Evolutionary conservation across 352 stramenopile species (phyloP), one percentile per base, ranked within the genome.

Genomic region (Thalassiosira hispida): DNA sequence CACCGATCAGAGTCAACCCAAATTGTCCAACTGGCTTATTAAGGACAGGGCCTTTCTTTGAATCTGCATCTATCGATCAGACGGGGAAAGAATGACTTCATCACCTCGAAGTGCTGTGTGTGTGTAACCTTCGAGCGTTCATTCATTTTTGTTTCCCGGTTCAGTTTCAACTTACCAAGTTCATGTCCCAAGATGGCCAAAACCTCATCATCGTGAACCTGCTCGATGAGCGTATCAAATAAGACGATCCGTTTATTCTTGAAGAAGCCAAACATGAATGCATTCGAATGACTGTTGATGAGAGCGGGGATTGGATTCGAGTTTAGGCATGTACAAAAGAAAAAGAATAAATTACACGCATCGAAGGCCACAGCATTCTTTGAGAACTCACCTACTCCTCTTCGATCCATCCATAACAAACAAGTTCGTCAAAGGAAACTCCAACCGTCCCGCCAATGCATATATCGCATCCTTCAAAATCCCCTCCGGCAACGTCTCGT

Each of bases 321-420:
- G n/a, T n/a, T n/a, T n/a, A n/a, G n/a, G 31, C 16, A n/a, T 31
- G 31, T 31, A 29, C 4, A 31, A 56, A 1, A 7, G 16, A 56
- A n/a, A 25, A n/a, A 18, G 55, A 64, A 87, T 98, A n/a, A n/a
- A n/a, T n/a, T n/a, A n/a, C n/a, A n/a, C n/a, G n/a, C n/a, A n/a
- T n/a, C n/a, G n/a, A n/a, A n/a, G n/a, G n/a, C n/a, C n/a, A n/a
- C n/a, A n/a, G n/a, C n/a, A n/a, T n/a, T n/a, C n/a, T n/a, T n/a
- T 96, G 71, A 90, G 95, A 9, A 94, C 98, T 31, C n/a, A n/a
- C n/a, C n/a, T n/a, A n/a, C n/a, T n/a, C n/a, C n/a, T n/a, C 89
- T 98, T 98, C 20, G 95, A 98, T 38, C 97, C 97, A 87, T 99
- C 97, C 83, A 97, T 97, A 6, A 98, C 95, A 82, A 98, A 99